Conservation (phyloP, 352 stramenopile genomes). For the Blastocystis sp. region DNA sequence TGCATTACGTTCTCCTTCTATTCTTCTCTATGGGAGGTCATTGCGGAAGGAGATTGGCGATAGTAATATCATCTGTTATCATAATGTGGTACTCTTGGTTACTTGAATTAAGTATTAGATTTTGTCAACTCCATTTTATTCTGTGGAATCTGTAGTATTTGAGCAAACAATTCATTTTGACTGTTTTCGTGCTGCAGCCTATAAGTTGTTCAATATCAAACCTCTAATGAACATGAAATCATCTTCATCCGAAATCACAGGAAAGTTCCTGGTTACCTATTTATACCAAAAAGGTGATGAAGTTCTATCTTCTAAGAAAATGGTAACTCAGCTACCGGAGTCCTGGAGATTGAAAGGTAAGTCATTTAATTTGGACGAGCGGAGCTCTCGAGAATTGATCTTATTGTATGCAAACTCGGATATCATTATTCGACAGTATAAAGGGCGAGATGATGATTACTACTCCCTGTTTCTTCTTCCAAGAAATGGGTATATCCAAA, state of each 20-base stretch:
- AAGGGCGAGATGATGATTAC: background rate
- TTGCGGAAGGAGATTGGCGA: background rate
- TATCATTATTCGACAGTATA: slow-evolving; percentile 5
- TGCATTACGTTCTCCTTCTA: background rate
- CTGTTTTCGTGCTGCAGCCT: slow-evolving; percentile 40
- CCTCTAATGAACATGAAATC: background rate
- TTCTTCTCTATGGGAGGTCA: slow-evolving; percentile 35
- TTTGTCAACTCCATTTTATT: background rate
- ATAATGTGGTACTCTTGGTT: background rate
- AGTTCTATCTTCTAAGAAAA: background rate
- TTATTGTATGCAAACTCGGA: slow-evolving; percentile 56
- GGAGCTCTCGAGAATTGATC: background rate
- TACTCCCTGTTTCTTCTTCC: slow-evolving; percentile 48
- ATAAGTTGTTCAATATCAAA: slow-evolving; percentile 9
- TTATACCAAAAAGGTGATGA: background rate
- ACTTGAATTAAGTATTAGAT: background rate
- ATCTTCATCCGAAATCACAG: background rate
- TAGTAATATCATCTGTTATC: background rate
- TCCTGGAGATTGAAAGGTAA: background rate
- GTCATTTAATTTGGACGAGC: background rate
- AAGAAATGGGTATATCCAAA: slow-evolving; percentile 26
- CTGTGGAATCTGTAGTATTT: background rate
- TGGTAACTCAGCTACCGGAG: background rate
- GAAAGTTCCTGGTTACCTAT: slow-evolving; percentile 11
- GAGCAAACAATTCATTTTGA: slow-evolving; percentile 19